phyloP scores from a whole-genome alignment of 805 yeast genomes.

The Brettanomyces sp. region DNA sequence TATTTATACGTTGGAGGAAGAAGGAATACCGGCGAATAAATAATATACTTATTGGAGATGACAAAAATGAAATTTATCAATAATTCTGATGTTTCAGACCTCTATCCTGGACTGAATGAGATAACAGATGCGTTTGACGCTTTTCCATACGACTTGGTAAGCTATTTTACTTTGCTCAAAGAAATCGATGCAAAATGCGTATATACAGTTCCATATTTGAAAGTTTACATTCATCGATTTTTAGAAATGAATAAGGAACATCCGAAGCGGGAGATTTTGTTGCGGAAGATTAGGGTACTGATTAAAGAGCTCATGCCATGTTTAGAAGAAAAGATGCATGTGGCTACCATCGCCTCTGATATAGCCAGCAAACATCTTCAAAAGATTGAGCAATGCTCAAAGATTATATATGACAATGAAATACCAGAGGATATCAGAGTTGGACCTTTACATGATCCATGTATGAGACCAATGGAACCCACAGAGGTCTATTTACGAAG shows the following conservation, averaged over 20 bases:
- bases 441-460: constrained; percentile 84
- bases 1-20: too few relatives aligned
- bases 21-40: too few relatives aligned
- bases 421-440: constrained; percentile 70
- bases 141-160: constrained; percentile 70
- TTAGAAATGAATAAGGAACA: constrained; percentile 28
- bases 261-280: constrained; percentile 28
- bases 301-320: constrained; percentile 77
- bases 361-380: constrained; percentile 56
- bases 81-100: constrained; percentile 19
- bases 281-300: constrained; percentile 33
- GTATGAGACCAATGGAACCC: constrained; percentile 55
- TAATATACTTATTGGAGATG: too few relatives aligned
- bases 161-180: constrained; percentile 78
- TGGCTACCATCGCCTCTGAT: constrained; percentile 84
- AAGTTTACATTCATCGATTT: constrained; percentile 41
- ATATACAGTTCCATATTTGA: constrained; percentile 58
- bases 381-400: constrained; percentile 74
- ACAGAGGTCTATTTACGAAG: constrained; percentile 67
- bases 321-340: constrained; percentile 94
- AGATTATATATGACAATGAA: constrained; percentile 63
- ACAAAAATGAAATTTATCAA: too few relatives aligned
- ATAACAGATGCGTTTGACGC: constrained; percentile 87
- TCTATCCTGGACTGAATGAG: constrained; percentile 84
- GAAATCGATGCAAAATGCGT: constrained; percentile 95